These are phyloP conservation scores for Withania somnifera DNA, from an alignment of 305 asterid species.

Conservation along the genomic window DNA sequence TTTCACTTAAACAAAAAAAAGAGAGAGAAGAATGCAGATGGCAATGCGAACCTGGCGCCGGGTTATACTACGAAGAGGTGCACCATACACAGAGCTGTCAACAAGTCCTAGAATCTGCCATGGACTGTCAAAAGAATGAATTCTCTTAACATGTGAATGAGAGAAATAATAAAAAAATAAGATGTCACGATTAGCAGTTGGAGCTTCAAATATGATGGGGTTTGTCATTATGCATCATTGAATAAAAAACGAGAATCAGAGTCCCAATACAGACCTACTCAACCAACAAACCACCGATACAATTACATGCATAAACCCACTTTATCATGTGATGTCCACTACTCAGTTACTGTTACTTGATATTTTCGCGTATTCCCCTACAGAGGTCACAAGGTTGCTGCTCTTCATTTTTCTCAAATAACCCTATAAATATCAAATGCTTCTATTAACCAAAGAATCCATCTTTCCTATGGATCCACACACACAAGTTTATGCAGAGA, in stretches of 20 bases:
- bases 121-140: conserved; percentile 41
- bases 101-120: conserved; percentile 84
- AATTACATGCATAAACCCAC: neutral
- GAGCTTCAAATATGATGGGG: neutral
- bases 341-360: neutral
- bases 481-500: neutral
- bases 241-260: neutral
- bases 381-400: neutral
- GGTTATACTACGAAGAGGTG: conserved; percentile 49
- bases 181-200: neutral
- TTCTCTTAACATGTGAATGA: neutral
- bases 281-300: neutral
- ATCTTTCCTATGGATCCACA: neutral
- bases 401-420: neutral
- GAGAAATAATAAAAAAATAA: neutral
- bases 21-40: neutral
- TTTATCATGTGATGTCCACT: neutral
- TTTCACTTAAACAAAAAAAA: neutral
- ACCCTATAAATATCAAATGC: neutral
- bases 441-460: neutral
- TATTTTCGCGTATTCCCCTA: neutral
- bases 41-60: conserved; percentile 62
- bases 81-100: conserved; percentile 70
- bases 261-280: neutral
- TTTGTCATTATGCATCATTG: neutral